Conservation (phyloP, 179 eudicot species). For the Nepenthes alata region DNA sequence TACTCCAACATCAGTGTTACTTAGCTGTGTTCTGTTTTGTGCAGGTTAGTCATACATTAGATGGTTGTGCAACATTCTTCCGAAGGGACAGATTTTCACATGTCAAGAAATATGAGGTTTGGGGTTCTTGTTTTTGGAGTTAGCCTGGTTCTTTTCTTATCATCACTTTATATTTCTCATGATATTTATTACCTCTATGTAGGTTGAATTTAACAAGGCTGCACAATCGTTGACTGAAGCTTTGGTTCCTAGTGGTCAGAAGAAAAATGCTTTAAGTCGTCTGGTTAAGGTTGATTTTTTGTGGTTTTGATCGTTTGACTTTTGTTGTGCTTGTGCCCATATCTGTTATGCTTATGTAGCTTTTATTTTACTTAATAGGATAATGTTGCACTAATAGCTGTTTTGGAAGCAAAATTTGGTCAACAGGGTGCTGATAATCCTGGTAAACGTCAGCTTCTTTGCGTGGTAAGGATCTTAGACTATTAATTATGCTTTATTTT, state of each 20-base stretch:
- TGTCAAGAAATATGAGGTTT: constrained; percentile 94
- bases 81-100: constrained; percentile 86
- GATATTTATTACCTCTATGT: constrained; percentile 5
- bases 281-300: constrained; percentile 59
- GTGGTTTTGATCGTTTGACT: not conserved
- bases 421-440: constrained; percentile 68
- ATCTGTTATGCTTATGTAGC: not conserved
- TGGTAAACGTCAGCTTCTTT: constrained; percentile 90
- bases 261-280: constrained; percentile 63
- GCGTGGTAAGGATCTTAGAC: constrained; percentile 55
- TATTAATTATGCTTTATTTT: not conserved
- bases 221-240: constrained; percentile 95
- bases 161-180: constrained; percentile 2
- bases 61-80: constrained; percentile 97
- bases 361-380: constrained; percentile 35
- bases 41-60: constrained; percentile 56
- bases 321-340: not conserved
- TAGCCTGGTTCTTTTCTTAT: not conserved
- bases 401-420: constrained; percentile 83
- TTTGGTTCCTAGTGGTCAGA: constrained; percentile 62
- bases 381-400: constrained; percentile 86
- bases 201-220: constrained; percentile 96
- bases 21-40: constrained; percentile 5
- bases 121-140: not conserved
- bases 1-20: not conserved